Conservation (phyloP, 805 yeast genomes). For the Candida xyloterini region DNA sequence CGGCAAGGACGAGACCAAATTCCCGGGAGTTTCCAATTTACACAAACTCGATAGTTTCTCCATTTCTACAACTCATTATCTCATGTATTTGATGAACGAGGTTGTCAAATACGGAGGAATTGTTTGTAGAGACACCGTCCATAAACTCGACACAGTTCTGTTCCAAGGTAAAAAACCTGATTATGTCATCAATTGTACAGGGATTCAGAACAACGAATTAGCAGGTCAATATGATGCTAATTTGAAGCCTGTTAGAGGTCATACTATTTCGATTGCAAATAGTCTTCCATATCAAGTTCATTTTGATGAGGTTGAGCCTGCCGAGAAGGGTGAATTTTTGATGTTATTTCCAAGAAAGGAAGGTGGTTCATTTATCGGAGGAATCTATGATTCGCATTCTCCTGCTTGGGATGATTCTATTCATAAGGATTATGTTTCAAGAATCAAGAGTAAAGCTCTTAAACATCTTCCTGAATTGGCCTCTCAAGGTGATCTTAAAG, state of each 20-base stretch:
- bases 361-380: slow-evolving; percentile 66
- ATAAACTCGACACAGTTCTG: slow-evolving; percentile 40
- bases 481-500: slow-evolving; percentile 36
- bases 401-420: slow-evolving; percentile 30
- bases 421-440: slow-evolving; percentile 47
- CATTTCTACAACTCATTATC: slow-evolving; percentile 55
- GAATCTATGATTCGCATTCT: slow-evolving; percentile 34
- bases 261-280: slow-evolving; percentile 51
- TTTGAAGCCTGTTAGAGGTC: slow-evolving; percentile 56
- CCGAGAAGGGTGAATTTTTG: slow-evolving; percentile 44
- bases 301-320: slow-evolving; percentile 30
- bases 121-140: slow-evolving; percentile 40
- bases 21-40: slow-evolving; percentile 37
- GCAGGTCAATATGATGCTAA: slow-evolving; percentile 49
- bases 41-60: slow-evolving; percentile 50
- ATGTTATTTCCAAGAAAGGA: slow-evolving; percentile 66
- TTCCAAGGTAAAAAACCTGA: slow-evolving; percentile 31
- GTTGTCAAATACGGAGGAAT: slow-evolving; percentile 45
- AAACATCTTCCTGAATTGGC: slow-evolving; percentile 52
- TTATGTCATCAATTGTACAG: slow-evolving; percentile 56
- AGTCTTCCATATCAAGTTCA: slow-evolving; percentile 36
- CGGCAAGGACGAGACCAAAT: slow-evolving; percentile 28
- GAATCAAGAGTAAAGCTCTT: slow-evolving; percentile 41
- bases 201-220: slow-evolving; percentile 44
- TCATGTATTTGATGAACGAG: slow-evolving; percentile 47